Evolutionary conservation across 768 basidiomycete species (phyloP).

Genomic region (Pulveroboletus sp.): DNA sequence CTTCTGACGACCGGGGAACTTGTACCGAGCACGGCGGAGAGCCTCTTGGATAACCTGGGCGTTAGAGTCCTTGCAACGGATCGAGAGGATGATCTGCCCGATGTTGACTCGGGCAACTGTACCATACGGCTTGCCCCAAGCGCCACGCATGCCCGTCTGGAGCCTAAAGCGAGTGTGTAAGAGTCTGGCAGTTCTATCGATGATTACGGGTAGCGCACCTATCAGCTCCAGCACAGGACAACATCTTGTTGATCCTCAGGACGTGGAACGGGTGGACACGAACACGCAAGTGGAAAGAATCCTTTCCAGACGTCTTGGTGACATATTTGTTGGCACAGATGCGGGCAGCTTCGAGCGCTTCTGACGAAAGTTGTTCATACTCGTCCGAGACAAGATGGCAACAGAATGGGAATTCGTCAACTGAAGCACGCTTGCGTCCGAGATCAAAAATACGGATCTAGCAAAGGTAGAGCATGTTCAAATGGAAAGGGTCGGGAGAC

Average conservation of each 20-base stretch:
- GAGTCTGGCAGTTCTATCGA: fast-evolving
- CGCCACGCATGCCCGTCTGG: constrained; percentile 98
- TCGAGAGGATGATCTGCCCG: constrained; percentile 88
- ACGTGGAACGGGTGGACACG: constrained; percentile 99
- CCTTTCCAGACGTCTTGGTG: constrained; percentile 96
- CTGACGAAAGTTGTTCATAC: constrained; percentile 93
- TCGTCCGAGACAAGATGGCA: constrained; percentile 96
- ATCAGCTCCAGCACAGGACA: constrained; percentile 99
- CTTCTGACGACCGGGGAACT: constrained; percentile 99
- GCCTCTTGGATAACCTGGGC: constrained; percentile 91
- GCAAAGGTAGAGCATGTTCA: not conserved
- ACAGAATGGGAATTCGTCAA: constrained; percentile 98
- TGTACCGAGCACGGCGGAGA: constrained; percentile 95
- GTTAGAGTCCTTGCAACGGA: constrained; percentile 89
- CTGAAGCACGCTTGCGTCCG: constrained; percentile 91
- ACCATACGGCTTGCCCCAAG: constrained; percentile 99
- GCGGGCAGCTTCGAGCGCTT: constrained; percentile 96
- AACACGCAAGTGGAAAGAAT: constrained; percentile 97
- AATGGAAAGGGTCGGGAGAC: not conserved
- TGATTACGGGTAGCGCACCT: constrained; percentile 41
- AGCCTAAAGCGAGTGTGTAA: constrained; percentile 44
- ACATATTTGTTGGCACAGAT: constrained; percentile 99
- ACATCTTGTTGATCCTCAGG: constrained; percentile 99
- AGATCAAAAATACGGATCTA: constrained; percentile 97
- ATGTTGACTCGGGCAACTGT: constrained; percentile 96